Conservation (phyloP, 78 protist genomes). For the Anaeramoeba flamelloides region DNA sequence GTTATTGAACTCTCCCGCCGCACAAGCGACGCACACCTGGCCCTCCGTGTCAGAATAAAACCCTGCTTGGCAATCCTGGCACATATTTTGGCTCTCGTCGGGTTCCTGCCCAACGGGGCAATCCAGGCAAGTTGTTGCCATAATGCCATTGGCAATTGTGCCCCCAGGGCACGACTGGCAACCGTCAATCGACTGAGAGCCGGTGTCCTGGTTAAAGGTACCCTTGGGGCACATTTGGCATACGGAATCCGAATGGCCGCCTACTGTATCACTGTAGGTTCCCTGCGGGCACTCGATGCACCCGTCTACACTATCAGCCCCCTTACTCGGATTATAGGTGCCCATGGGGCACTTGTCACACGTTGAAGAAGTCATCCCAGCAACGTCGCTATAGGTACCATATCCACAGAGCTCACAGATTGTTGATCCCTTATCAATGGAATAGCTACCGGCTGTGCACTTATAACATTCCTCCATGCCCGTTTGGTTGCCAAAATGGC, state of each 20-base stretch:
- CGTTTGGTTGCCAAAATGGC: too few species aligned
- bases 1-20: not conserved
- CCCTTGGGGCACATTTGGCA: not conserved
- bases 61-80: too few species aligned
- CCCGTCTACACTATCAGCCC: not conserved
- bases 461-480: too few species aligned
- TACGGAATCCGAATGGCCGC: not conserved
- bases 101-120: too few species aligned
- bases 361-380: not conserved
- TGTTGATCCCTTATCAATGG: not conserved
- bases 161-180: too few species aligned
- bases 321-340: too few species aligned
- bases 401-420: not conserved
- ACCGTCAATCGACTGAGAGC: too few species aligned
- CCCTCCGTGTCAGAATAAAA: too few species aligned
- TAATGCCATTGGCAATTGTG: too few species aligned
- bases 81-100: too few species aligned
- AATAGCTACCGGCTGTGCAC: too few species aligned
- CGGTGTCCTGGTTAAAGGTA: not conserved
- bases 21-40: not conserved
- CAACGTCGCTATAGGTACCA: not conserved
- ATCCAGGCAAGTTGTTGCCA: too few species aligned
- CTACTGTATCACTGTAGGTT: not conserved
- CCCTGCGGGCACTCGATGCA: not conserved
- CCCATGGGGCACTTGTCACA: not conserved